A percentile compares a stretch with the other conserved stretches of the same genome.
These are phyloP conservation scores for Cadophora sp. DNA, from an alignment of 2,329 filamentous ascomycete genomes.

Conservation along the genomic window DNA sequence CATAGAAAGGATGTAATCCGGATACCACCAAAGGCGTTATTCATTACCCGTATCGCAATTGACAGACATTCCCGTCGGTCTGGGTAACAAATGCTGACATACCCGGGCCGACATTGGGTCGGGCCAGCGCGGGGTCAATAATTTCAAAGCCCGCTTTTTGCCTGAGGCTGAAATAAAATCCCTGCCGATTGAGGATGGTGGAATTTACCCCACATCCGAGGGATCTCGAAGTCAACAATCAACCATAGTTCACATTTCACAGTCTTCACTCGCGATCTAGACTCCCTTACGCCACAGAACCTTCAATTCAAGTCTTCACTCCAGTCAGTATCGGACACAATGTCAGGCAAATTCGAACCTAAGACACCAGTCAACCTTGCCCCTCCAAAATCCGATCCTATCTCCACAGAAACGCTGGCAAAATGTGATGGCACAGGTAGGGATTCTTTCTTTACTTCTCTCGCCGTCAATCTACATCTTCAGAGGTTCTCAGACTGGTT, in stretches of 20 bases:
- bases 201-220: constrained; percentile 27
- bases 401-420: constrained; percentile 79
- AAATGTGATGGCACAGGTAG: constrained; percentile 77
- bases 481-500: no score
- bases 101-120: neutral
- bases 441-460: neutral
- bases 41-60: neutral
- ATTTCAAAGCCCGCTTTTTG: constrained; percentile 6
- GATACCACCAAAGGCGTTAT: neutral
- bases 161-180: constrained; percentile 7
- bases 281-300: constrained; percentile 3
- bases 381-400: constrained; percentile 86
- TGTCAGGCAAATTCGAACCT: constrained; percentile 76
- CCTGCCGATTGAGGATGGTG: constrained; percentile 12
- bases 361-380: constrained; percentile 78
- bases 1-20: neutral
- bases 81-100: neutral
- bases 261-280: neutral
- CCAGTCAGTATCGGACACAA: constrained; percentile 42
- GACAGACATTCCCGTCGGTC: constrained; percentile 4
- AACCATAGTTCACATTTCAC: neutral
- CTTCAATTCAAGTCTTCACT: neutral
- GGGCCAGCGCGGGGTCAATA: neutral
- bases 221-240: constrained; percentile 5
- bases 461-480: no score